Base-by-base conservation (phyloP, 768 basidiomycete species). In the Mycena sanguinolenta region DNA sequence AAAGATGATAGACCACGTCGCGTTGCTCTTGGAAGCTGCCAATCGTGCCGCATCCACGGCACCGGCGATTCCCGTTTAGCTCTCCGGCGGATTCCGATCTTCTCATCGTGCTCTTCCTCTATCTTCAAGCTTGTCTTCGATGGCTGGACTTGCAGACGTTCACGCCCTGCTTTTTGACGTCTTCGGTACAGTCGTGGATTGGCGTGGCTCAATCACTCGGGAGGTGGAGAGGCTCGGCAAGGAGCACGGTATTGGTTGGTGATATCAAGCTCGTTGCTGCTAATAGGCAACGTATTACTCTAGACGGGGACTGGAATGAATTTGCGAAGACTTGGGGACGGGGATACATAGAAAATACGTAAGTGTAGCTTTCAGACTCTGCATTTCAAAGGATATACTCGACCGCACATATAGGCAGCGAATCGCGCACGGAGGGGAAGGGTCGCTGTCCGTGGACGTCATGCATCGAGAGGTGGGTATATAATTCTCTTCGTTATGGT, bases 311-410 rank as follows among this genome's bases (percentile, higher is more conserved):
- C 71, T 88, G 87, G 87, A 65, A 64, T 0, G 82, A 79, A 17
- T 90, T 92, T 73, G 86, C 89, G 0, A 75, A 82, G 49, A 86
- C 89, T 71, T 92, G 91, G 90, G 82, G 91, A 58, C 75, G 73
- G 3, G 87, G 85, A 0, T 92, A 91, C 72, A 65, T 84, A 30
- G 67, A 74, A 25, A 82, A 78, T 38, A 88, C 87, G 88, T 89
- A 58, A 25, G 49, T 27, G 4, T n/a, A 34, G 32, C 9, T 50
- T 50, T 50, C 39, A 39, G 25, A 3, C 3, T 39, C 13, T 14
- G 3, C 16, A 14, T 39, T 39, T 39, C 3, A 7, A 14, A 39
- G 16, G 8, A 39, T 14, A 14, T 14, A 3, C 16, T 39, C 13
- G 13, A 39, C 3, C 16, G 3, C 39, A 34, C 39, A 14, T 14